Base-by-base conservation (phyloP, 306 rosid species). In the Bauhinia variegata region DNA sequence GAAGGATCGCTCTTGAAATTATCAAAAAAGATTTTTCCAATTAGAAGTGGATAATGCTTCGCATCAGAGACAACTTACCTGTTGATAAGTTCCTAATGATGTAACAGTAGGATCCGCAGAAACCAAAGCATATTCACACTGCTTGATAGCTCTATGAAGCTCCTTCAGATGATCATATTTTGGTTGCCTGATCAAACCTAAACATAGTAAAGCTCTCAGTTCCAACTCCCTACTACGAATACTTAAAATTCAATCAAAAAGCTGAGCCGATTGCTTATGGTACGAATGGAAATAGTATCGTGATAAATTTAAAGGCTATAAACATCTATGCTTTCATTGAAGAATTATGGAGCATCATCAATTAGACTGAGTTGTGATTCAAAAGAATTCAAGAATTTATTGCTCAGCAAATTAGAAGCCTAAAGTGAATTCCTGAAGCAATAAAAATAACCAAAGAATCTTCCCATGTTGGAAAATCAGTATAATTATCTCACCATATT, bases 181-280 rank as follows among this genome's bases (percentile, higher is more conserved):
- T 13, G 97, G 96, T 82, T 93, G 85, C 59, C 99, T 86, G 76
- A 85, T 67, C 85, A 90, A 75, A 73, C 98, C 98, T 93, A 73
- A 58, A 70, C 56, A 48, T 48, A 48, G 23, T 62, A 7, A 60
- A 66, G 70, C 16, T 15, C 38, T 67, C 62, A 57, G 39, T 65
- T 75, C 62, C 41, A 49, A 60, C 33, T 19, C 58, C 33, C 66
- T 43, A 54, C 1, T 5, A 36, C 0, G 41, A 36, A 8, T 46
- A 1, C 28, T 23, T 23, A 23, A 23, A 23, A 23, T 23, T 23
- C 2, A 23, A 23, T 23, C 28, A 23, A 23, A 23, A 23, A 23
- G 28, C 28, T 23, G 2, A 1, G 28, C 28, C 2, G 28, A 23
- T 23, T 23, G 28, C 28, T 23, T 33, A 7, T 11, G 47, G 23